These are phyloP conservation scores for Lecanosticta acicola DNA, from an alignment of 2,329 filamentous ascomycete genomes.

Conservation along the genomic window DNA sequence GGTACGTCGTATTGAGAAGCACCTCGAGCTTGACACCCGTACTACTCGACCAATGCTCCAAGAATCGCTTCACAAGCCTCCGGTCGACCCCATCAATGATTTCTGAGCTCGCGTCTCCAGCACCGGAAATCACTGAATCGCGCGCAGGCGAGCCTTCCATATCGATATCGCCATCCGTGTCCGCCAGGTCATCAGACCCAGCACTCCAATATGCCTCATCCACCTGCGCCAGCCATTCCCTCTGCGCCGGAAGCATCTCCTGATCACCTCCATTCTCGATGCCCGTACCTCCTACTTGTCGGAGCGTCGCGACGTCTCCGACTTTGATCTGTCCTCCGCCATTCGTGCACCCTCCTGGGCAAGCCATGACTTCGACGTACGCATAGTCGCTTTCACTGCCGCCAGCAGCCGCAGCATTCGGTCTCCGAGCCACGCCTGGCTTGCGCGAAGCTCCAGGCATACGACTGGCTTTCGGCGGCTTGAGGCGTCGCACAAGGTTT, in stretches of 20 bases:
- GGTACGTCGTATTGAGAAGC: conserved; percentile 78
- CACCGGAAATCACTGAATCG: conserved; percentile 26
- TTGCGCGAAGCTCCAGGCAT: conserved; percentile 69
- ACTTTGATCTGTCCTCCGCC: conserved; percentile 93
- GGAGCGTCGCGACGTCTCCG: conserved; percentile 59
- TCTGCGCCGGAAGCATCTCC: conserved; percentile 64
- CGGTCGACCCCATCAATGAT: conserved; percentile 53
- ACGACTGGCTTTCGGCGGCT: conserved; percentile 69
- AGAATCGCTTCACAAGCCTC: conserved; percentile 58
- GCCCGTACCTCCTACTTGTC: conserved; percentile 30
- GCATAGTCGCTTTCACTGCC: conserved; percentile 57
- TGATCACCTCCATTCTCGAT: conserved; percentile 34
- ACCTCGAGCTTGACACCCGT: conserved; percentile 66
- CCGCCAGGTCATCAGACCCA: conserved; percentile 18
- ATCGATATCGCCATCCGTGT: conserved; percentile 19
- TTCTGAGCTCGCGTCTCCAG: conserved; percentile 16
- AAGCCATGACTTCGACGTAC: conserved; percentile 99
- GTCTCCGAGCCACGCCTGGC: conserved; percentile 38
- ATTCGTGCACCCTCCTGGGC: conserved; percentile 97
- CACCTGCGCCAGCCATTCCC: conserved; percentile 73
- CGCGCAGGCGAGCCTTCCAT: conserved; percentile 17
- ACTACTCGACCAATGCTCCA: conserved; percentile 69
- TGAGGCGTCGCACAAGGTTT: conserved; percentile 87
- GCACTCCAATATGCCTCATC: conserved; percentile 48
- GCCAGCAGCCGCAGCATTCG: conserved; percentile 34